Evolutionary conservation across 305 asterid genomes (phyloP).

Genomic region (Striga hermonthica): DNA sequence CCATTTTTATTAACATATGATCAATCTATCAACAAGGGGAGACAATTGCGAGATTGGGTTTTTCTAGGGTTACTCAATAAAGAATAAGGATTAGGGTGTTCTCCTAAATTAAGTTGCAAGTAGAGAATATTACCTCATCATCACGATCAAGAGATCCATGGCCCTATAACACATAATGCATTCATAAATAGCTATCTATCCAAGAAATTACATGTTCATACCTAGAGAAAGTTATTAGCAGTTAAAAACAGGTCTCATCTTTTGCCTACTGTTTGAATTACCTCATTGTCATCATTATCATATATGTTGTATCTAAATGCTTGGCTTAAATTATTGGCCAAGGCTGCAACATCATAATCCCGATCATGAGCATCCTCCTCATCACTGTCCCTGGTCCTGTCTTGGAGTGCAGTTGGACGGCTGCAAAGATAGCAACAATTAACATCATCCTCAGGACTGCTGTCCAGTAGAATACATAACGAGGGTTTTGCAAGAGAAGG

Average conservation of each 20-base stretch:
- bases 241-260: not conserved
- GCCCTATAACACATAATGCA: slow-evolving; percentile 52
- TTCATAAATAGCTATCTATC: slow-evolving; percentile 21
- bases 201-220: not conserved
- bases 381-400: slow-evolving; percentile 90
- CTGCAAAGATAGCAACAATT: slow-evolving; percentile 42
- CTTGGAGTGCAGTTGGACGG: slow-evolving; percentile 89
- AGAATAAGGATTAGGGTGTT: too few species aligned
- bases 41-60: not conserved
- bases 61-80: too few species aligned
- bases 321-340: slow-evolving; percentile 90
- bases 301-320: slow-evolving; percentile 85
- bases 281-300: slow-evolving; percentile 88
- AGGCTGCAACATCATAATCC: slow-evolving; percentile 92
- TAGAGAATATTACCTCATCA: slow-evolving; percentile 61
- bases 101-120: not conserved
- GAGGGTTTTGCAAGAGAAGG: not conserved
- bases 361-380: slow-evolving; percentile 89
- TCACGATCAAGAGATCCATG: slow-evolving; percentile 73
- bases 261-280: slow-evolving; percentile 34
- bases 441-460: not conserved
- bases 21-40: not conserved
- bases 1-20: not conserved
- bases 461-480: too few species aligned
- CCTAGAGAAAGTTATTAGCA: not conserved